phyloP scores from a whole-genome alignment of 2,329 filamentous ascomycete species.

The Alternaria viburni region DNA sequence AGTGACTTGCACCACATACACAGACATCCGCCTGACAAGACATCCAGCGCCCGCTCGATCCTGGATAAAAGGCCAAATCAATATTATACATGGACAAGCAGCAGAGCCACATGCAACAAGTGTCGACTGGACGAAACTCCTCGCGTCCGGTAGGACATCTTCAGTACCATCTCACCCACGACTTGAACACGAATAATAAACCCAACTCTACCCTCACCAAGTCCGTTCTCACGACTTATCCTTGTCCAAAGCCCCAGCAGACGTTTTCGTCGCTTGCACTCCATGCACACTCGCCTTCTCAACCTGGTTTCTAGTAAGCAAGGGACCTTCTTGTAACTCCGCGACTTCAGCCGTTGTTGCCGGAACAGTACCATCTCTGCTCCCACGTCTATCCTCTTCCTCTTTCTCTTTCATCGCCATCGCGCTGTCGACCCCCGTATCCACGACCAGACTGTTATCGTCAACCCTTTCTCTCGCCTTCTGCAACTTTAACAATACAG shows the following conservation, averaged over 20 bases:
- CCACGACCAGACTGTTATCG: not conserved
- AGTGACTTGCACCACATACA: not conserved
- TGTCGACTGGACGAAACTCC: not conserved
- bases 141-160: not conserved
- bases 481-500: conserved; percentile 19
- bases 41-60: not conserved
- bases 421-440: not conserved
- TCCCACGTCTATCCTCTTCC: not conserved
- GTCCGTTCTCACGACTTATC: not conserved
- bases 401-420: not conserved
- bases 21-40: not conserved
- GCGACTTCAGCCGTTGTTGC: not conserved
- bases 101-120: not conserved
- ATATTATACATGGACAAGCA: not conserved
- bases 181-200: not conserved
- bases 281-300: not conserved
- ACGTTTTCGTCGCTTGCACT: not conserved
- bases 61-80: too few species aligned
- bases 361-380: not conserved
- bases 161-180: not conserved
- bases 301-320: not conserved
- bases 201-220: not conserved
- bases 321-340: not conserved
- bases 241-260: not conserved
- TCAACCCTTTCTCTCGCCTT: not conserved